Evolutionary conservation across 208 protist species (phyloP).

Genomic region (Leishmania braziliensis): DNA sequence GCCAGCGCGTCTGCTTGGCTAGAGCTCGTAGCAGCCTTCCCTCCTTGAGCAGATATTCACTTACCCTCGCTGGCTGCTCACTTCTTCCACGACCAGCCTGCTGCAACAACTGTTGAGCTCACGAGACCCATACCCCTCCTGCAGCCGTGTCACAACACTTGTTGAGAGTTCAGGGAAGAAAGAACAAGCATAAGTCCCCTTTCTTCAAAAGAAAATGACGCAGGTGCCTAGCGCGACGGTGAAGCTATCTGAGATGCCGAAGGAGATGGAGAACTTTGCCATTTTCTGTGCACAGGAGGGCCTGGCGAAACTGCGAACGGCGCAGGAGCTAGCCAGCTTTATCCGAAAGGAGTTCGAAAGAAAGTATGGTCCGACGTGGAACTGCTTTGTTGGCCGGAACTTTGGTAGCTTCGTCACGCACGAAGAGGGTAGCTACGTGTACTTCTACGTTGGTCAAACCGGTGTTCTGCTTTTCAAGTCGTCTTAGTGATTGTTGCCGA

Average conservation of each 20-base stretch:
- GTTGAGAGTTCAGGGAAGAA: neutral
- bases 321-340: conserved; percentile 99
- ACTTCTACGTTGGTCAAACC: conserved; percentile 99
- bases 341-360: conserved; percentile 99
- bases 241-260: conserved; percentile 95
- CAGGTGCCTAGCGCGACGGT: conserved; percentile 80
- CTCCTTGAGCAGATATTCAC: neutral
- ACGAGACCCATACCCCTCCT: neutral
- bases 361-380: conserved; percentile 99
- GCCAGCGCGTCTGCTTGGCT: neutral
- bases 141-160: neutral
- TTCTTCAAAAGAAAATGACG: conserved; percentile 41
- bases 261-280: conserved; percentile 98
- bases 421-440: conserved; percentile 99
- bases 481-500: conserved; percentile 29
- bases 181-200: conserved; percentile 3
- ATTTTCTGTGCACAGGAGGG: conserved; percentile 97
- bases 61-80: neutral
- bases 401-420: conserved; percentile 99
- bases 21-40: neutral
- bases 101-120: neutral
- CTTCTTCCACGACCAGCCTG: neutral
- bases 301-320: conserved; percentile 98
- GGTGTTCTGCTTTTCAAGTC: conserved; percentile 98
- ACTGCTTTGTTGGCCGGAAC: conserved; percentile 99